Percentiles rank a stretch among this genome's conserved stretches.
phyloP scores from a whole-genome alignment of 352 stramenopile species.

The Phytopythium sindhum region DNA sequence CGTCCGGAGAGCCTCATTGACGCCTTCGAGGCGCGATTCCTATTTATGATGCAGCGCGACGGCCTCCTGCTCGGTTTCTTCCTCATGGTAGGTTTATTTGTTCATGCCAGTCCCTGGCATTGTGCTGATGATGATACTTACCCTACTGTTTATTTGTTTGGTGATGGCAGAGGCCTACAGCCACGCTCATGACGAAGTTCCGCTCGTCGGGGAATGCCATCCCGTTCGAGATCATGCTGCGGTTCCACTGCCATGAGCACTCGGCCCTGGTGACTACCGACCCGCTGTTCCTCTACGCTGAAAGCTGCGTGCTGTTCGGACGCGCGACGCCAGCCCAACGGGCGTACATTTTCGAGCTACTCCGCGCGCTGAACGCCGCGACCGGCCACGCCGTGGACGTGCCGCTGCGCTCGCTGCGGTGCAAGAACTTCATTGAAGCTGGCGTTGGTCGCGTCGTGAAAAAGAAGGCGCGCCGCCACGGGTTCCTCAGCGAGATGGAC shows the following conservation, averaged over 20 bases:
- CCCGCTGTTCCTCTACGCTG: conserved; percentile 59
- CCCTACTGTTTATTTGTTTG: not conserved
- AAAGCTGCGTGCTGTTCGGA: conserved; percentile 61
- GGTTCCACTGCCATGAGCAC: conserved; percentile 35
- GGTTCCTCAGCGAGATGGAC: conserved; percentile 33
- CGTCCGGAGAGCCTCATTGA: conserved; percentile 11
- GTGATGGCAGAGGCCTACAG: conserved; percentile 29
- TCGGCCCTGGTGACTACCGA: conserved; percentile 14
- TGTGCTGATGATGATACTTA: not conserved
- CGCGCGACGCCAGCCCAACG: conserved; percentile 36
- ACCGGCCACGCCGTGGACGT: conserved; percentile 50
- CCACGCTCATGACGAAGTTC: conserved; percentile 54
- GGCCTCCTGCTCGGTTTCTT: conserved; percentile 61
- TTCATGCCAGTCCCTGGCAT: too few species aligned
- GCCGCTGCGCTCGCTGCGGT: conserved; percentile 51
- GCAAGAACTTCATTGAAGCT: conserved; percentile 62
- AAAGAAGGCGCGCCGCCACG: conserved; percentile 33
- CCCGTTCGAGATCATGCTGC: conserved; percentile 54
- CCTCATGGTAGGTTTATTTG: conserved; percentile 19
- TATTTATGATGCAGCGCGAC: conserved; percentile 67
- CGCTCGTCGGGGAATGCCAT: conserved; percentile 26
- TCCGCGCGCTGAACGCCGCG: conserved; percentile 51
- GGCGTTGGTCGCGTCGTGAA: conserved; percentile 47
- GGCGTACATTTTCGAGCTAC: conserved; percentile 42
- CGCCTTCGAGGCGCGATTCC: conserved; percentile 52